Percentiles rank a stretch among this genome's conserved stretches.
Conservation (phyloP, 345 rosid genomes). For the Nasturtium officinale region DNA sequence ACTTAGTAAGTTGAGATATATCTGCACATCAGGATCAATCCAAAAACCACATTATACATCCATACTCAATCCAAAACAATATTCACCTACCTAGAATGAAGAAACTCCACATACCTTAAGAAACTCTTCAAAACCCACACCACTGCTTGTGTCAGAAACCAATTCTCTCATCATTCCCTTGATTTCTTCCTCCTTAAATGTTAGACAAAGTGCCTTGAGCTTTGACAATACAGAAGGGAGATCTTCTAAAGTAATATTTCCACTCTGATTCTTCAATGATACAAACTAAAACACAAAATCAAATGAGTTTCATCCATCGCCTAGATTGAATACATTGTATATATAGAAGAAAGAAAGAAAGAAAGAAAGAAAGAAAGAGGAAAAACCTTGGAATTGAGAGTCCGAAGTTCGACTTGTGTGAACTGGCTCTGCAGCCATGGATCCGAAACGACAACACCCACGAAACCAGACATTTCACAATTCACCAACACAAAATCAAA, state of each 20-base stretch:
- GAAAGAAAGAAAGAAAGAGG: too few species aligned
- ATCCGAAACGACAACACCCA: conserved; percentile 78
- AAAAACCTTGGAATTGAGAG: conserved; percentile 82
- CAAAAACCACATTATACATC: conserved; percentile 30
- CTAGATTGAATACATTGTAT: background rate
- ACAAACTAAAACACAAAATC: conserved; percentile 51
- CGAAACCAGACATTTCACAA: conserved; percentile 60
- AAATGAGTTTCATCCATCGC: background rate
- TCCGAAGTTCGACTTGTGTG: conserved; percentile 87
- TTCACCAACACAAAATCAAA: conserved; percentile 15
- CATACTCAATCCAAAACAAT: background rate
- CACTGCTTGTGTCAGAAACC: conserved; percentile 47
- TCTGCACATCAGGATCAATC: conserved; percentile 52
- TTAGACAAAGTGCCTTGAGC: conserved; percentile 59
- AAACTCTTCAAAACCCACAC: conserved; percentile 76
- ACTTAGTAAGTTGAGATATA: conserved; percentile 62
- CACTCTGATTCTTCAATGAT: conserved; percentile 60
- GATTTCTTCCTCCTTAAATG: conserved; percentile 69
- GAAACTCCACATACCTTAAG: conserved; percentile 58
- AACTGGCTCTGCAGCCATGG: conserved; percentile 85
- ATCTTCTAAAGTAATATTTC: conserved; percentile 58
- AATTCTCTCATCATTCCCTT: conserved; percentile 50
- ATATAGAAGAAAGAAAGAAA: too few species aligned
- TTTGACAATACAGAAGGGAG: conserved; percentile 67
- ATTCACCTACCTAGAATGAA: conserved; percentile 2